Evolutionary conservation across 495 filamentous ascomycete species (phyloP), one percentile per base, ranked within the genome.

Genomic region (Hyphodiscus hymeniophilus): DNA sequence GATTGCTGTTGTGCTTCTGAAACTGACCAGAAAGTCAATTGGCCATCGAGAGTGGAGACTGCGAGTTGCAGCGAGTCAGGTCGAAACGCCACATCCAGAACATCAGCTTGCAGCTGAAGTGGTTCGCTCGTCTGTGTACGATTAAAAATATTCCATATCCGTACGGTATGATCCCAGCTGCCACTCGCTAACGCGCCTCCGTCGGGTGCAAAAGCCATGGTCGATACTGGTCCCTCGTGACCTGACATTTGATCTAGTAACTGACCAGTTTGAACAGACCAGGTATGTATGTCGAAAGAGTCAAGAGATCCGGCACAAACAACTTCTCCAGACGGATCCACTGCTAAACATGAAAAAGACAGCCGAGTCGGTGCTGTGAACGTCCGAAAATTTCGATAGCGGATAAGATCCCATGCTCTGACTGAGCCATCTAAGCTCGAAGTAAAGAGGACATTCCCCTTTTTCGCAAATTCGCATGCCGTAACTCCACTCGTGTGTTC

Each of bases 231-330:
- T 0, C 91, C 92, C 65, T 97, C 92, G 55, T 98, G 92, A 7
- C 94, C 92, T 7, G 89, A 74, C 12, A 98, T 74, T 49, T 83
- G 82, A 58, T 98, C 92, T 3, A 98, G 78, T 38, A 97, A 72
- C 62, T 98, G 92, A 8, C 92, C 92, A 3, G 92, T 98, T 63
- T 98, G 94, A 15, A 98, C 92, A 30, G 88, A 95, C 92, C 92
- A 98, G 34, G 96, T 82, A 60, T 97, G 89, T 38, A 98, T 87
- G 63, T 97, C 89, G 54, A 97, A 97, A 17, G 87, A 94, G 63
- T 96, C 92, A 11, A 94, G 72, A 22, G 89, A 95, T 1, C 94
- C 92, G 7, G 92, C 92, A 55, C 91, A 95, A 28, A 98, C 81
- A 7, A 98, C 82, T 60, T 98, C 92, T 43, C 91, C 91, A 54